Base-by-base conservation (phyloP, 2,329 filamentous ascomycete species). In the Ampelomyces quisqualis region DNA sequence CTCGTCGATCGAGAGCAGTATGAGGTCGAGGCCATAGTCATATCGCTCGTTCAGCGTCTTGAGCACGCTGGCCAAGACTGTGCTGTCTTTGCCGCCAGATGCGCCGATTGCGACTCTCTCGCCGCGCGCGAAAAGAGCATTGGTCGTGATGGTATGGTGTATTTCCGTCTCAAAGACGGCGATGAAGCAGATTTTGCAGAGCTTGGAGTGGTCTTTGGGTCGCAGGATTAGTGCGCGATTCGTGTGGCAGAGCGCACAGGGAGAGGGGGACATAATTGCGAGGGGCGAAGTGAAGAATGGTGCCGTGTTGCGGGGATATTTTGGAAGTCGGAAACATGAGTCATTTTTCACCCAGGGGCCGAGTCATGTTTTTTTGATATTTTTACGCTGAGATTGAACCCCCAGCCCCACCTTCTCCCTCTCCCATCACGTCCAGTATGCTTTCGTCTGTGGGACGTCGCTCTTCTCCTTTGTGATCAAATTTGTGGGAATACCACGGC, bases 21-120 rank as follows among this genome's bases (percentile, higher is more conserved):
- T 80, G 2, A 98, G 77, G 29, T 97, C 82, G 4, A 98, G 74
- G 1, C 86, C 88, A 66, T 97, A 97, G 52, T 84, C 76, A 65
- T 96, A 82, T 31, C 90, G 82, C 65, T 95, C 88, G 58, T 98
- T 97, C 3, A 98, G 75, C 0, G 90, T 95, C 68, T 96, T 96
- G 37, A 98, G 77, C 0, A 98, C 90, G 0, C 90, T 94, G 4
- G 93, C 93, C 8, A 98, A 77, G 0, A 98, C 93, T 0, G 93
- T 98, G 37, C 90, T 96, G 69, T 98, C 93, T 71, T 98, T 98
- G 57, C 93, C 93, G 40, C 93, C 93, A 1, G 90, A 96, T 34
- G 94, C 93, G 29, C 93, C 94, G 60, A 98, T 96, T 6, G 93
- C 94, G 26, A 98, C 80, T 46, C 80, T 82, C 67, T 98, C 93